Conservation (phyloP, 768 basidiomycete species). For the Lactarius pseudohatsudake region DNA sequence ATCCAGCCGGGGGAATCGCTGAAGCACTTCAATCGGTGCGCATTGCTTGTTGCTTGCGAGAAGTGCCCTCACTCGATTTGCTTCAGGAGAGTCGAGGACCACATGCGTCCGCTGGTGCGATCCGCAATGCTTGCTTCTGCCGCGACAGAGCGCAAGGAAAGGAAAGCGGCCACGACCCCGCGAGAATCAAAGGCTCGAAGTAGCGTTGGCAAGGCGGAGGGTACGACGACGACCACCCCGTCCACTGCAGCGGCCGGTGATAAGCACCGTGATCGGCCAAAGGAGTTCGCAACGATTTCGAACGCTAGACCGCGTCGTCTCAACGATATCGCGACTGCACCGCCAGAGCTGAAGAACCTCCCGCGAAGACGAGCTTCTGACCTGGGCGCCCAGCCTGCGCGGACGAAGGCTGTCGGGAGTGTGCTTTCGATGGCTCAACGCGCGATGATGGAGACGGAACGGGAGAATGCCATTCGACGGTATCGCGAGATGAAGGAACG, state of each 20-base stretch:
- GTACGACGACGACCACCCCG: neutral
- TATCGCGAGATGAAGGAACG: conserved; percentile 68
- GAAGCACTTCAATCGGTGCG: conserved; percentile 73
- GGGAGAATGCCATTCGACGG: conserved; percentile 63
- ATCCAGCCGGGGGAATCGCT: conserved; percentile 72
- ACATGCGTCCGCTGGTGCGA: conserved; percentile 64
- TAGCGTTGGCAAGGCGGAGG: neutral
- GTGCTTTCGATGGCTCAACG: conserved; percentile 75
- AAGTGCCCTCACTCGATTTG: neutral
- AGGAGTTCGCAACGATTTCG: conserved; percentile 51
- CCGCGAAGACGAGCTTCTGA: conserved; percentile 45
- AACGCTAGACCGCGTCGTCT: conserved; percentile 62
- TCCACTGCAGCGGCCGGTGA: neutral
- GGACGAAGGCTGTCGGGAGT: conserved; percentile 33
- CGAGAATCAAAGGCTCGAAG: conserved; percentile 16
- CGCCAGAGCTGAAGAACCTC: conserved; percentile 58
- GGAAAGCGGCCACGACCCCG: conserved; percentile 35
- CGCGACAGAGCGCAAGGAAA: conserved; percentile 46
- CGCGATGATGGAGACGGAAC: conserved; percentile 72
- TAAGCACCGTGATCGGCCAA: conserved; percentile 30
- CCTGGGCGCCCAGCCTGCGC: neutral
- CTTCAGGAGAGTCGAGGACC: conserved; percentile 67
- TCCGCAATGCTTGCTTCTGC: conserved; percentile 60
- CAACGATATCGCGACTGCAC: conserved; percentile 69
- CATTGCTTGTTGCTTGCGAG: neutral